Evolutionary conservation across 2,329 filamentous ascomycete species (phyloP), one percentile per base, ranked within the genome.

Genomic region (Ascochyta lentis): DNA sequence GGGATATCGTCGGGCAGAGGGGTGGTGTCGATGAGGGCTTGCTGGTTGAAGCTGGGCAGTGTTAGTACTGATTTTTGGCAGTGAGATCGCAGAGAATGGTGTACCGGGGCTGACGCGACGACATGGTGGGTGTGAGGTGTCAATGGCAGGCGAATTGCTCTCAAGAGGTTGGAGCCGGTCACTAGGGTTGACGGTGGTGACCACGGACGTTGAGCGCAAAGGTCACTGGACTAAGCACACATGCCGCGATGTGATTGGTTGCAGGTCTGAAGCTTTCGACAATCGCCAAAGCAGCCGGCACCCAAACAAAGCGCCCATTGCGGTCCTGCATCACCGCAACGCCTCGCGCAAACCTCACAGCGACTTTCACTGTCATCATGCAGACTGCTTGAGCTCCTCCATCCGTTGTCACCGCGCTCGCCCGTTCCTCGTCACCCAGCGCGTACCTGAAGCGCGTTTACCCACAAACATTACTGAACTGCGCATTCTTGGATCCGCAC

Each of bases 1-100:
- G 95, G 95, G 78, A 99, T 92, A 72, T 89, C 84, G 75, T 91
- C 88, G 65, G 95, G 95, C 73, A 99, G 90, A 72, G 95, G 94
- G 68, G 95, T 96, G 74, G 91, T 95, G 84, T 99, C 95, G 83
- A 95, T 86, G 80, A 98, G 90, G 81, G 90, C 84, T 77, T 92
- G 84, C 82, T 96, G 91, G 81, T 92, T 92, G 89, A 98, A 98
- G 78, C 95, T 98, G 79, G 23, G 42, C 35, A 9, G 35, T 61
- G 60, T 72, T 60, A 73, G 71, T 58, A 49, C 43, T 33, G 27
- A n/a, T 37, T 54, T 31, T 39, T 44, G 7, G 16, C 7, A 9
- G 26, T 63, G 46, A 60, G 39, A 49, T 46, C 34, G 35, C 5
- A 43, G 49, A 60, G 33, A 50, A 15, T 37, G 7, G 47, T 78